Evolutionary conservation across 768 basidiomycete species (phyloP), one percentile per base, ranked within the genome.

Genomic region (Multifurca ochricompacta): DNA sequence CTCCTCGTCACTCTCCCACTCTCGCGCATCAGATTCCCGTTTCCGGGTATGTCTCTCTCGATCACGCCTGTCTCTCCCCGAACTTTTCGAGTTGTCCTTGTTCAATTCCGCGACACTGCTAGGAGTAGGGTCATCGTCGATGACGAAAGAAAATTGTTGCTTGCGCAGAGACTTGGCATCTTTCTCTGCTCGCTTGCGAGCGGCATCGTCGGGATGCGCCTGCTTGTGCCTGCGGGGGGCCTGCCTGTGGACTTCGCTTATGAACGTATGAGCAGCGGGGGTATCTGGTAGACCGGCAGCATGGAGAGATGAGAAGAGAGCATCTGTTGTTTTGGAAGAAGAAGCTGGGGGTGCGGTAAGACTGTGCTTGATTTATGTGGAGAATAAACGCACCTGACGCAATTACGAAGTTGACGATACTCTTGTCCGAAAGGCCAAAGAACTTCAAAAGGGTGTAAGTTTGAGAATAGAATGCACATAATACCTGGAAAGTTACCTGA

Each of bases 1-100:
- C 54, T 93, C 91, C 56, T 90, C 91, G 58, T 91, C 92, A 61
- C 88, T 91, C 67, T 91, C 87, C 91, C 93, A 94, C 55, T 90
- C 86, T 51, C 82, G 84, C 19, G 73, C 79, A 58, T 89, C 87
- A 54, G 82, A 78, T 28, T 94, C 91, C 45, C 91, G 74, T 67
- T 93, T 94, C 60, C 92, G 76, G 35, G 79, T 74, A 57, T 83
- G 80, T 52, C 81, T 76, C 34, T 86, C 84, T 63, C 72, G 73
- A 51, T 73, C 71, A 56, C 74, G 79, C 54, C 81, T 81, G 60
- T 76, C 76, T 58, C 72, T 74, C 64, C 67, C 69, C 70, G 55
- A 64, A 41, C 55, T 68, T 66, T 57, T 63, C 52, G 56, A 57
- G 45, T 63, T 64, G 60, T 65, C 67, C 49, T 60, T 65, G 58